Evolutionary conservation across 345 rosid genomes (phyloP), one percentile per base, ranked within the genome.

Genomic region (Sonneratia alba): DNA sequence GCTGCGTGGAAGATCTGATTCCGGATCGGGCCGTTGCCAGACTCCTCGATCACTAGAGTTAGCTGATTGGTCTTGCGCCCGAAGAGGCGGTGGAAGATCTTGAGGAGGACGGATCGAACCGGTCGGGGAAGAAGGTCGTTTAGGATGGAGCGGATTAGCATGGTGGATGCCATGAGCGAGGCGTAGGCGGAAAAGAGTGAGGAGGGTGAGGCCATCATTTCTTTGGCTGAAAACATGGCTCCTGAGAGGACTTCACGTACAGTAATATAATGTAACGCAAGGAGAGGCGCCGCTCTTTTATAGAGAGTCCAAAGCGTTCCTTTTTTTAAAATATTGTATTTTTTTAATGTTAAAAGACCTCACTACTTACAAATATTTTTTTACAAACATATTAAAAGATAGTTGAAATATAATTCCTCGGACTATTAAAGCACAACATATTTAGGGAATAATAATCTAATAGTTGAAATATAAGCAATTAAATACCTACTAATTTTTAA

Each of bases 1-100:
- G 84, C 80, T 3, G 84, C 84, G 36, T 83, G 66, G 62, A 79
- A 84, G 62, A 84, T 78, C 64, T 74, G 79, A 70, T 83, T 86
- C 0, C 73, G 38, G 15, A 71, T 56, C 36, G 83, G 76, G 14
- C 84, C 85, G 68, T 84, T 83, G 8, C 69, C 72, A 0, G 71
- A 73, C 40, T 86, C 85, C 61, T 83, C 83, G 32, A 86, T 72
- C 66, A 83, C 70, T 18, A 81, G 43, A 1, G 85, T 83, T 66
- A 77, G 76, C 7, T 72, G 80, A 37, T 70, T 67, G 1, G 85
- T 77, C 0, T 79, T 62, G 62, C 66, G n/a, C 69, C 72, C 18
- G 38, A 80, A 78, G 22, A 76, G 55, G 51, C 66, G 77, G 19
- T 51, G 75, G 14, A 82, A 53, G 32, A 32, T 45, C 2, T 76